Evolutionary conservation across 2,329 filamentous ascomycete genomes (phyloP), one percentile per base, ranked within the genome.

Genomic region (Decorospora gaudefroyi): DNA sequence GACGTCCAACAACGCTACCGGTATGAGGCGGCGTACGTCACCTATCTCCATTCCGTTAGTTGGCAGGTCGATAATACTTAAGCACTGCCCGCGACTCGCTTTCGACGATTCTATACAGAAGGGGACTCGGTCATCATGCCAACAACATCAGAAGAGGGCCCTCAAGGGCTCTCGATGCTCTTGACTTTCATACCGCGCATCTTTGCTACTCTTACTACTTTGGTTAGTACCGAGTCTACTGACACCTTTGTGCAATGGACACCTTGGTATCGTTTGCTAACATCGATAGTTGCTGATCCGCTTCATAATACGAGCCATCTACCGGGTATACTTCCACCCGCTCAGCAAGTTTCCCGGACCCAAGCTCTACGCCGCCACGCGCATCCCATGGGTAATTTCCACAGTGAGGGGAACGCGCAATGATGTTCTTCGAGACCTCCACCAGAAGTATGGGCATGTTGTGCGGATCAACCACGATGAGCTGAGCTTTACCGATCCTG

Each of bases 291-390:
- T 50, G 13, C 7, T 53, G 15, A 16, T 48, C 33, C 53, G 51
- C 17, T 55, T 51, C 28, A n/a, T 61, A 22, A 29, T 26, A 8
- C 54, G 49, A 38, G 61, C 44, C 16, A 55, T 73, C 23, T 71
- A 74, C 50, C 63, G 62, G 40, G 55, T 72, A 11, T 74, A 68
- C 53, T 69, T 75, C 38, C 51, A 57, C 11, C 53, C 69, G 2
- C 45, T 56, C 1, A 62, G 65, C 29, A 68, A 67, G 29, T 74
- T 70, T 31, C 75, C 75, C 7, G 76, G 74, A 2, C 74, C 75
- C 1, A 70, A 60, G 26, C 38, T 70, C 5, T 48, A 57, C 41
- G 67, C 69, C 6, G 62, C 65, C 13, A 67, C 68, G 28, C 59
- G 65, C n/a, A 45, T 73, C 8, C 69, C 69, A 1, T 59, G 65